Base-by-base conservation (phyloP, 1,284 basidiomycete species). In the Pseudozyma sp. region DNA sequence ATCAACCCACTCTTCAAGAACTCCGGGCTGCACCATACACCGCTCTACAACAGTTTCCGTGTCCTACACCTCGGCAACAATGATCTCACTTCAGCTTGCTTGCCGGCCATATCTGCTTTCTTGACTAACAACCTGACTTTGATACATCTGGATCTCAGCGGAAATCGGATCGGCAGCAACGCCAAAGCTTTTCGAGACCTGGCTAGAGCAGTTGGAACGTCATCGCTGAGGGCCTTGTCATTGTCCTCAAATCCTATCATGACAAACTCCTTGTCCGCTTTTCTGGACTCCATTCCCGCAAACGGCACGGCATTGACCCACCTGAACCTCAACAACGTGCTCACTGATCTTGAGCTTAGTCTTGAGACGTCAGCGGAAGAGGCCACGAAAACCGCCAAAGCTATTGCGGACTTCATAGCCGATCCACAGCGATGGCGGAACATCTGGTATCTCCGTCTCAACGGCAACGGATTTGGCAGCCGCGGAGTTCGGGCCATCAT, bases 271-370 rank as follows among this genome's bases (percentile, higher is more conserved):
- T 9, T 75, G 5, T 35, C 55, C 6, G 59, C 72, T 19, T 70
- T 75, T 18, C 35, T 75, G 35, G 72, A 75, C 25, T 52, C 59
- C 18, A 44, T 75, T 1, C 67, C 72, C 1, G 14, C 55, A 13
- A 45, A 19, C 1, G 71, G 71, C 3, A 69, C 65, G 1, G 18
- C 61, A 2, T 42, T 74, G 3, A 59, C 62, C 19, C 31, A 21
- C 25, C 35, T 70, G 5, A 59, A 67, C 35, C 12, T 70, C 9
- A 61, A 53, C 1, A 39, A 39, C 21, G 44, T 70, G n/a, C 54
- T 53, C 31, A 38, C 13, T 34, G 47, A 67, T 38, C n/a, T n/a
- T n/a, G n/a, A n/a, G n/a, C n/a, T n/a, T n/a, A n/a, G n/a, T 2
- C 3, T 31, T 19, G 57, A 31, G 16, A 31, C 47, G 5, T 21